Conservation (phyloP, 176 grass and related monocot species). For the Hordeum vulgare region MorexV3_pseudomolecules_assembly NC_058519.1:597893409-597893908, state of each 20-base stretch:
- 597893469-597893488: constrained; percentile 94
- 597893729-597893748: background rate
- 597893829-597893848: too few relatives aligned
- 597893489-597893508: constrained; percentile 96
- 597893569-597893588: background rate
- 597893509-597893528: constrained; percentile 87
- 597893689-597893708: background rate
- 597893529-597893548: constrained; percentile 86
- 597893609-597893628: background rate
- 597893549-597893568: background rate
- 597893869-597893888: too few relatives aligned
- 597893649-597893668: background rate
- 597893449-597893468: constrained; percentile 93
- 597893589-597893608: background rate
- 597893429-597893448: constrained; percentile 97
- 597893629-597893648: background rate
- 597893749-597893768: background rate
- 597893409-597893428: constrained; percentile 98
- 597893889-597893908: too few relatives aligned
- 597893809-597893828: too few relatives aligned
- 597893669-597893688: background rate
- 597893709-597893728: background rate
- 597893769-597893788: background rate
- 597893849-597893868: too few relatives aligned
- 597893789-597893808: background rate